phyloP scores from a whole-genome alignment of 148 eudicot genomes.

The Fagopyrum tataricum region DNA sequence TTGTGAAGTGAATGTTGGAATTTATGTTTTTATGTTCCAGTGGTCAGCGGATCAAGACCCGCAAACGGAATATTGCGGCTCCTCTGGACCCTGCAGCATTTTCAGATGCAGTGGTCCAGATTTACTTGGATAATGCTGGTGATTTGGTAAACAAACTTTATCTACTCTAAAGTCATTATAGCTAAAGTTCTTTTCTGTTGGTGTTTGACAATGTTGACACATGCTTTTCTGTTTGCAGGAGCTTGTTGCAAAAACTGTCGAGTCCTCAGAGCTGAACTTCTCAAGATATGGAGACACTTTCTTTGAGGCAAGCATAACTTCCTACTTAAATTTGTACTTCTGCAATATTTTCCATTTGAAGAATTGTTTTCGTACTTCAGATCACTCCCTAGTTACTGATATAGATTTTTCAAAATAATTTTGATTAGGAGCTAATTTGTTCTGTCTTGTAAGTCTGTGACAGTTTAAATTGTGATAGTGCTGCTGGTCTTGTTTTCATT shows the following conservation, averaged over 20 bases:
- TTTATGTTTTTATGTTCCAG: constrained; percentile 30
- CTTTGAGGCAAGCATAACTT: constrained; percentile 60
- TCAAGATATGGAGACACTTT: constrained; percentile 98
- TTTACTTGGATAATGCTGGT: constrained; percentile 99
- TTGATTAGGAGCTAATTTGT: not conserved
- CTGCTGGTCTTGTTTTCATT: not conserved
- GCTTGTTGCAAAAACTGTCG: constrained; percentile 83
- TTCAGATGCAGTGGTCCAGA: constrained; percentile 99
- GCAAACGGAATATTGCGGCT: constrained; percentile 99
- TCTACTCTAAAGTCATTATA: not conserved
- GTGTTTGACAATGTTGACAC: not conserved
- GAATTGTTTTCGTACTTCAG: not conserved
- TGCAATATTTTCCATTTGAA: not conserved
- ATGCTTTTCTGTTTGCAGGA: constrained; percentile 44
- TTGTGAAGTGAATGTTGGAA: not conserved
- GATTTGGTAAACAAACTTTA: constrained; percentile 54
- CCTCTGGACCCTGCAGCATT: constrained; percentile 99
- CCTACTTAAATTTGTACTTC: not conserved
- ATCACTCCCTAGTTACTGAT: not conserved
- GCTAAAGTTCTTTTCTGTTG: not conserved
- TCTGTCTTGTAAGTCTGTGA: not conserved
- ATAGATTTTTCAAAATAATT: not conserved
- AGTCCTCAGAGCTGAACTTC: constrained; percentile 92
- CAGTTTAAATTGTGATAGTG: not conserved
- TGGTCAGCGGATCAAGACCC: constrained; percentile 99